phyloP scores from a whole-genome alignment of 495 filamentous ascomycete genomes.

The Bacidia gigantensis region DNA sequence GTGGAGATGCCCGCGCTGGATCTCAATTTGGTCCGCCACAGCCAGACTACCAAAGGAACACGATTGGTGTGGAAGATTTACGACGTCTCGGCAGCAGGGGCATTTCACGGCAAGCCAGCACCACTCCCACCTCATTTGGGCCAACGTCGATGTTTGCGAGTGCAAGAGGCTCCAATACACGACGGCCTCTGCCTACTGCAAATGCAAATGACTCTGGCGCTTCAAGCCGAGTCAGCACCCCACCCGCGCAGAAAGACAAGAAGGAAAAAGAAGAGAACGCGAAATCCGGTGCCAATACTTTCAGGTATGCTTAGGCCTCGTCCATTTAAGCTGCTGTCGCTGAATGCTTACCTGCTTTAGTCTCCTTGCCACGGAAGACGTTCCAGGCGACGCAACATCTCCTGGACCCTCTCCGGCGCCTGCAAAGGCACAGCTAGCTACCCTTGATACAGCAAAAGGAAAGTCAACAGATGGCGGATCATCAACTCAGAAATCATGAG shows the following conservation, averaged over 20 bases:
- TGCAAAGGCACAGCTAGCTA: conserved; percentile 27
- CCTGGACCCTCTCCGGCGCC: conserved; percentile 45
- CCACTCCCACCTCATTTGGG: conserved; percentile 44
- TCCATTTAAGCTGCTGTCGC: neutral
- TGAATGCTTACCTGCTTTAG: conserved; percentile 26
- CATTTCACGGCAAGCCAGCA: conserved; percentile 47
- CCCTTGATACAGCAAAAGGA: neutral
- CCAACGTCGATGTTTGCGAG: conserved; percentile 63
- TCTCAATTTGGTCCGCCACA: conserved; percentile 45
- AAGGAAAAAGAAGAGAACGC: conserved; percentile 47
- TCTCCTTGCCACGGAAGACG: conserved; percentile 44
- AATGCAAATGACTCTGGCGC: conserved; percentile 67
- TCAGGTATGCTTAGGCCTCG: conserved; percentile 47
- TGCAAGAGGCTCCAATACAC: conserved; percentile 70
- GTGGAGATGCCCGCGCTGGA: conserved; percentile 66
- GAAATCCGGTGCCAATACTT: conserved; percentile 61
- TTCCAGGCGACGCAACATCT: conserved; percentile 38
- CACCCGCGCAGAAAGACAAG: conserved; percentile 49
- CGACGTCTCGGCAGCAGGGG: conserved; percentile 54
- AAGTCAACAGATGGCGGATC: neutral
- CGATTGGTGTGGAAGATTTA: conserved; percentile 80
- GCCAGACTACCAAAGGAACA: conserved; percentile 58
- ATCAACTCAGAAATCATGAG: conserved; percentile 1
- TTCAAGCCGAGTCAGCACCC: conserved; percentile 79
- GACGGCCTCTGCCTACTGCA: conserved; percentile 59